Conservation (phyloP, 2,329 filamentous ascomycete species). For the Claviceps sp. region DNA sequence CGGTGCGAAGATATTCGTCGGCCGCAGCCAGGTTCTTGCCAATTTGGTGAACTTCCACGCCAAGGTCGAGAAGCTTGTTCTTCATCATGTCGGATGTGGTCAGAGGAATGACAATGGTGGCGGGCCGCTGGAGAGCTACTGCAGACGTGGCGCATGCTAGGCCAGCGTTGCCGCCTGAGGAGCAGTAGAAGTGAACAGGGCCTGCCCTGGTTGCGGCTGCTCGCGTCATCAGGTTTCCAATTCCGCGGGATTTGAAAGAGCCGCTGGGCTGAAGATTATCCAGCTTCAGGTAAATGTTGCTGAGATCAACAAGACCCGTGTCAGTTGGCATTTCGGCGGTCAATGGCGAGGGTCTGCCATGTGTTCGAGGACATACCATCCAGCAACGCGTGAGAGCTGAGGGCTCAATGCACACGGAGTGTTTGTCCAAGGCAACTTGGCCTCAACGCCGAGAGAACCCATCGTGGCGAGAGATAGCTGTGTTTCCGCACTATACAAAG, state of each 20-base stretch:
- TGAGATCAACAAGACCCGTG: conserved; percentile 10
- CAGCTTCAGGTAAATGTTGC: conserved; percentile 73
- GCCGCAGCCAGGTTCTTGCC: conserved; percentile 59
- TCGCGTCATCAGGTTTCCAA: conserved; percentile 53
- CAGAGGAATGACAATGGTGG: conserved; percentile 62
- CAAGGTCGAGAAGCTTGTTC: conserved; percentile 53
- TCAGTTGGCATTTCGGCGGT: background rate
- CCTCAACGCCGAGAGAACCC: conserved; percentile 26
- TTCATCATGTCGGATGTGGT: conserved; percentile 57
- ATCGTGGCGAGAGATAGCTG: conserved; percentile 14
- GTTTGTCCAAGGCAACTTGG: conserved; percentile 49
- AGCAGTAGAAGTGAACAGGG: conserved; percentile 60
- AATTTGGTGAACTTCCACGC: conserved; percentile 53
- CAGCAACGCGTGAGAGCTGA: conserved; percentile 53
- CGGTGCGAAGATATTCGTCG: conserved; percentile 49
- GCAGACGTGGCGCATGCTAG: conserved; percentile 69
- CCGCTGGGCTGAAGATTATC: conserved; percentile 75
- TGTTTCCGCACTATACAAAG: background rate
- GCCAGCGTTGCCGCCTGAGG: conserved; percentile 73
- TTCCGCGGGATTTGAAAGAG: conserved; percentile 73
- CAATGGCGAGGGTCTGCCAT: background rate
- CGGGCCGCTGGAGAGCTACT: conserved; percentile 45
- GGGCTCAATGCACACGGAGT: conserved; percentile 58
- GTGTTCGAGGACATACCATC: conserved; percentile 42
- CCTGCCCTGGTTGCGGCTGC: conserved; percentile 19